Conservation (phyloP, 2,329 filamentous ascomycete genomes). For the Davidsoniella neocaledoniae region DNA sequence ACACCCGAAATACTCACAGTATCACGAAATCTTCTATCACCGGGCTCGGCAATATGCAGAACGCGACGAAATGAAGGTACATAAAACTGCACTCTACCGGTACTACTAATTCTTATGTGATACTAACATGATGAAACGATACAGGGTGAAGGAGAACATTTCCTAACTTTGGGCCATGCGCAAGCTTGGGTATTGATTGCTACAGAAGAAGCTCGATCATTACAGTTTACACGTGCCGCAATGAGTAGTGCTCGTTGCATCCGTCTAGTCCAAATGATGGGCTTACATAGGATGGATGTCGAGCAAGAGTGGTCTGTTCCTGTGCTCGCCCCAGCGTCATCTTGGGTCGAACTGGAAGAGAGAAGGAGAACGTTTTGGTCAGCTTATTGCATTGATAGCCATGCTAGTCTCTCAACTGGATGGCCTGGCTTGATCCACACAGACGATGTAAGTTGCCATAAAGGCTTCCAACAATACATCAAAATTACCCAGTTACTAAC, state of each 20-base stretch:
- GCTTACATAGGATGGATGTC: conserved; percentile 61
- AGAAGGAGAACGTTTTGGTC: conserved; percentile 76
- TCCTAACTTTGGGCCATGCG: conserved; percentile 62
- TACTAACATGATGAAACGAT: background rate
- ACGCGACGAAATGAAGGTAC: conserved; percentile 62
- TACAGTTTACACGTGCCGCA: conserved; percentile 74
- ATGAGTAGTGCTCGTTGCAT: conserved; percentile 59
- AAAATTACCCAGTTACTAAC: conserved; percentile 10
- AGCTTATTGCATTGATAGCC: conserved; percentile 65
- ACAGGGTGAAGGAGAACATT: conserved; percentile 57
- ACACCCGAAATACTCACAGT: conserved; percentile 52
- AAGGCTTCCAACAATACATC: background rate
- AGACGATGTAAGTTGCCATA: conserved; percentile 34
- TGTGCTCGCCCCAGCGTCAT: conserved; percentile 52
- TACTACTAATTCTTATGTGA: too few species aligned
- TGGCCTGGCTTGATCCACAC: conserved; percentile 75
- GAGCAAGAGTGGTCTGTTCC: conserved; percentile 51
- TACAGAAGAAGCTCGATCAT: conserved; percentile 66
- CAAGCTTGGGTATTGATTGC: conserved; percentile 65
- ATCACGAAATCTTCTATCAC: conserved; percentile 66
- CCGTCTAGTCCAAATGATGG: conserved; percentile 67
- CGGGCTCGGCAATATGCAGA: conserved; percentile 71
- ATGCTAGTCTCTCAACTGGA: conserved; percentile 74
- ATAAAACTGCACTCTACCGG: conserved; percentile 7
- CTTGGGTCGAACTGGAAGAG: conserved; percentile 65